A percentile compares a stretch with the other conserved stretches of the same genome.
Conservation (phyloP, 306 rosid species). For the Fragaria ananassa region DNA sequence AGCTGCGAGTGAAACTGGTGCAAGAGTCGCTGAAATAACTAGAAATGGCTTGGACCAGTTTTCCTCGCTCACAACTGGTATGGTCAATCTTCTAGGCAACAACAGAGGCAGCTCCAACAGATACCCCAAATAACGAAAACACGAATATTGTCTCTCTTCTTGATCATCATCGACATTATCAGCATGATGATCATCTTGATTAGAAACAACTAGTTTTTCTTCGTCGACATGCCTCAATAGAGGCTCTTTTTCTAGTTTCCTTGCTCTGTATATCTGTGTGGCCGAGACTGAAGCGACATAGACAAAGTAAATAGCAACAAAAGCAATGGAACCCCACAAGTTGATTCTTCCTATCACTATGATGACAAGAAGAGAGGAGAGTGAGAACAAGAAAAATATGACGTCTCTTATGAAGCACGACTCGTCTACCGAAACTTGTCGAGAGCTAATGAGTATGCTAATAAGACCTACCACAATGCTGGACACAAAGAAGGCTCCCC, state of each 20-base stretch:
- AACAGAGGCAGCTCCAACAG: conserved; percentile 59
- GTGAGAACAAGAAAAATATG: conserved; percentile 54
- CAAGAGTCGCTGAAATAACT: conserved; percentile 58
- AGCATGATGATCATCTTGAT: neutral
- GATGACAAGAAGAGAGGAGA: conserved; percentile 41
- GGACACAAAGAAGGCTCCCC: conserved; percentile 70
- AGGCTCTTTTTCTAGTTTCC: conserved; percentile 9
- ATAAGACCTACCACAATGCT: conserved; percentile 65
- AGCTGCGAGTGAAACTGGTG: conserved; percentile 56
- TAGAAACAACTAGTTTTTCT: conserved; percentile 17
- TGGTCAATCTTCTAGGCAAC: conserved; percentile 75
- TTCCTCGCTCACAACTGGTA: conserved; percentile 67
- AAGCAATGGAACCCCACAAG: conserved; percentile 50
- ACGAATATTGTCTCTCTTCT: neutral
- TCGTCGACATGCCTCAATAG: conserved; percentile 44
- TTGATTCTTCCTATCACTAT: conserved; percentile 44
- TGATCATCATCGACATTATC: conserved; percentile 2
- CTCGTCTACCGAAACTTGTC: conserved; percentile 38
- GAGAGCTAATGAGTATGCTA: conserved; percentile 40
- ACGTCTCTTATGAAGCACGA: conserved; percentile 57
- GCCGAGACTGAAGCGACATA: conserved; percentile 62
- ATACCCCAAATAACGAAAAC: neutral
- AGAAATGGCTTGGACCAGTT: conserved; percentile 73
- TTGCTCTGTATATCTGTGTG: conserved; percentile 38
- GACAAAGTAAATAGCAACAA: conserved; percentile 52